Percentiles rank a stretch among this genome's conserved stretches.
Conservation (phyloP, 2,329 filamentous ascomycete genomes). For the Trichophyton rubrum region DNA sequence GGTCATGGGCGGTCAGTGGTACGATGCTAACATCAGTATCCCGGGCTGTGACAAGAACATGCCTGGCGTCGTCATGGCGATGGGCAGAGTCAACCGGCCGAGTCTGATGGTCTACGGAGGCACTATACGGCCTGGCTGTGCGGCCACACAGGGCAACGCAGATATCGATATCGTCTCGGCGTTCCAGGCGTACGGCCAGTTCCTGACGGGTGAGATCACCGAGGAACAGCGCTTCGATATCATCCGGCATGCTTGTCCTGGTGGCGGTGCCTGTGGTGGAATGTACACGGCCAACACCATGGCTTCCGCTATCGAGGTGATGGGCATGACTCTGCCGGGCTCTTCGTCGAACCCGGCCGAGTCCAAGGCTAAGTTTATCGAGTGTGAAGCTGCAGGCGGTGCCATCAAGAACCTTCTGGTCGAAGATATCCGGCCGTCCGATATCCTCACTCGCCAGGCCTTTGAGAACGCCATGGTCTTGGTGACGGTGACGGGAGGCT, state of each 20-base stretch:
- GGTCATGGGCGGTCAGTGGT: conserved; percentile 98
- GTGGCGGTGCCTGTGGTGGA: conserved; percentile 70
- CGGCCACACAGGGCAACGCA: conserved; percentile 56
- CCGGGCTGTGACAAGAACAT: conserved; percentile 99
- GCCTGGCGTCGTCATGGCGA: conserved; percentile 83
- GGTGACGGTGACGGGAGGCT: conserved; percentile 70
- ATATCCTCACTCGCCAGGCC: conserved; percentile 67
- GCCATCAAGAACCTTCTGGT: conserved; percentile 63
- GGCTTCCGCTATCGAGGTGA: conserved; percentile 59
- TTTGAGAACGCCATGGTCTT: conserved; percentile 80
- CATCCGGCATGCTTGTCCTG: conserved; percentile 80
- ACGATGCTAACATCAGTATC: conserved; percentile 92
- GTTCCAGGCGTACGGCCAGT: conserved; percentile 96
- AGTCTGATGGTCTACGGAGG: conserved; percentile 97
- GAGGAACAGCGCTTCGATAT: conserved; percentile 91
- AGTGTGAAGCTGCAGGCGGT: conserved; percentile 58
- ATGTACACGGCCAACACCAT: conserved; percentile 74
- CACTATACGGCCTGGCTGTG: conserved; percentile 84
- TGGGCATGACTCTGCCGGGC: conserved; percentile 69
- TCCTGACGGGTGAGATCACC: conserved; percentile 77
- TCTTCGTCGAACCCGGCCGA: conserved; percentile 71
- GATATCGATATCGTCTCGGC: conserved; percentile 90
- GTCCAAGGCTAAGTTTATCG: conserved; percentile 55
- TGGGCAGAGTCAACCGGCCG: conserved; percentile 87
- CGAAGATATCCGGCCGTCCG: conserved; percentile 63